Evolutionary conservation across 176 grass and related monocot species (phyloP).

Genomic region (Raddia guianensis): DNA sequence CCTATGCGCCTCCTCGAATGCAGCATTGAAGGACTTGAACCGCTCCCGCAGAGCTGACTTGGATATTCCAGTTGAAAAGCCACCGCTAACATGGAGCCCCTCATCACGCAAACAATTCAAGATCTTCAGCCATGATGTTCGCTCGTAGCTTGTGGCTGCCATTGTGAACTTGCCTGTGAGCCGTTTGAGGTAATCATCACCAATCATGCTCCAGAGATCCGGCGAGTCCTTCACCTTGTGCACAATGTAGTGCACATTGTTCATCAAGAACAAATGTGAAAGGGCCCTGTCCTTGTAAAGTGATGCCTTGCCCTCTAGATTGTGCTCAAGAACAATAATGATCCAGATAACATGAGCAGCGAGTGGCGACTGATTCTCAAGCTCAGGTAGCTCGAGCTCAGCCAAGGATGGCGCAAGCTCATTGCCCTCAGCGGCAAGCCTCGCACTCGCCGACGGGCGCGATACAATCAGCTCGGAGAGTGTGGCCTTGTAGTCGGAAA

Average conservation of each 20-base stretch:
- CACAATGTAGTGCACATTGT: constrained; percentile 94
- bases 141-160: constrained; percentile 69
- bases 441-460: constrained; percentile 59
- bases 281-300: constrained; percentile 80
- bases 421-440: constrained; percentile 58
- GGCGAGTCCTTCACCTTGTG: constrained; percentile 85
- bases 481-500: constrained; percentile 82
- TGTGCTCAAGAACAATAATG: constrained; percentile 80
- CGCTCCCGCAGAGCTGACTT: constrained; percentile 76
- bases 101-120: constrained; percentile 82
- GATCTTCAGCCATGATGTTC: constrained; percentile 69
- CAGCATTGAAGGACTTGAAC: constrained; percentile 84
- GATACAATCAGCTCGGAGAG: constrained; percentile 75
- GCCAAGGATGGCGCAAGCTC: constrained; percentile 46
- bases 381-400: constrained; percentile 71
- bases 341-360: constrained; percentile 85
- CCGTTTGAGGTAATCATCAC: constrained; percentile 77
- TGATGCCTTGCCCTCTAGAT: constrained; percentile 71
- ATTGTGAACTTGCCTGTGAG: constrained; percentile 71
- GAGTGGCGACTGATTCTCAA: constrained; percentile 67
- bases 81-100: constrained; percentile 81
- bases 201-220: constrained; percentile 73
- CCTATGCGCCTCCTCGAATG: constrained; percentile 82
- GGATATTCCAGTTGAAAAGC: constrained; percentile 82
- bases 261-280: constrained; percentile 82